phyloP scores from a whole-genome alignment of 2,329 filamentous ascomycete genomes.

The Ophiostoma perfectum region DNA sequence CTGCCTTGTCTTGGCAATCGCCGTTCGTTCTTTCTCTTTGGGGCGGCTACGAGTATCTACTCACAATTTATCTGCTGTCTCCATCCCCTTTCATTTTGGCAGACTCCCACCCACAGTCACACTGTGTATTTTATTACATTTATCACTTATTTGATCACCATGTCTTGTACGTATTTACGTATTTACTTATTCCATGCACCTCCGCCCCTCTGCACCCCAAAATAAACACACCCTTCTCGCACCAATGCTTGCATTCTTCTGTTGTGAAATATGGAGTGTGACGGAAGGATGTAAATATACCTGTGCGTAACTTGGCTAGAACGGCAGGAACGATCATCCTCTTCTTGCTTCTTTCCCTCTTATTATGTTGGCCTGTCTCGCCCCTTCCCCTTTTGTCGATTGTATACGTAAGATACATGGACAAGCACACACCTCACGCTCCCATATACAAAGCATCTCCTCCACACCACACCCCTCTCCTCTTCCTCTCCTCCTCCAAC shows the following conservation, averaged over 20 bases:
- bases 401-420: not conserved
- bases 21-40: not conserved
- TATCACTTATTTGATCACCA: not conserved
- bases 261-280: slow-evolving; percentile 1
- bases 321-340: slow-evolving; percentile 4
- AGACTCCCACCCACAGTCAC: too few species aligned
- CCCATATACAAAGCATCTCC: not conserved
- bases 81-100: too few species aligned
- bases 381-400: slow-evolving; percentile 8
- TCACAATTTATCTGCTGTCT: not conserved
- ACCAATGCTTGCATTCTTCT: not conserved
- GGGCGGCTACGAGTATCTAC: not conserved
- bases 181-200: not conserved
- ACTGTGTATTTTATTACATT: too few species aligned
- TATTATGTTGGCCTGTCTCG: not conserved
- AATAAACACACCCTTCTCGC: slow-evolving; percentile 6
- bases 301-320: slow-evolving; percentile 3
- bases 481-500: not conserved
- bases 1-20: not conserved
- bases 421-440: not conserved
- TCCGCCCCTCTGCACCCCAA: slow-evolving; percentile 6
- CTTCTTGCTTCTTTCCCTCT: not conserved
- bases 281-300: slow-evolving; percentile 4
- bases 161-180: too few species aligned
- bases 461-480: not conserved